Evolutionary conservation across 1,284 basidiomycete species (phyloP).

Genomic region (Rhodotorula mucilaginosa): DNA sequence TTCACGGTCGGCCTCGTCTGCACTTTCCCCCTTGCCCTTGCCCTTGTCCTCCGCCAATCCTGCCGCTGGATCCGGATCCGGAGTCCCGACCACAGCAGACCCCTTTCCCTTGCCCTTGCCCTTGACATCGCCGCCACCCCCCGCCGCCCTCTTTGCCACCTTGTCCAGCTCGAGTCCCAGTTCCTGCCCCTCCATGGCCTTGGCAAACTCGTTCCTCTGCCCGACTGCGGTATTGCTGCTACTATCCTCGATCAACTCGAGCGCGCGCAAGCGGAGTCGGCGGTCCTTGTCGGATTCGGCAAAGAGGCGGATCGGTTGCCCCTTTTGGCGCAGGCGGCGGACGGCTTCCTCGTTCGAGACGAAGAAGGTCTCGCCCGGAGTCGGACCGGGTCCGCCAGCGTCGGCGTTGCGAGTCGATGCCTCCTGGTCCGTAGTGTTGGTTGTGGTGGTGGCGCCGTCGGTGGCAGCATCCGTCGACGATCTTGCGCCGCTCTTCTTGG

Average conservation of each 20-base stretch:
- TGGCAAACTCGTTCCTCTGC: constrained; percentile 88
- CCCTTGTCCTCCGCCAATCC: constrained; percentile 33
- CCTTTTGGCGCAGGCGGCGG: constrained; percentile 80
- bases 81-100: constrained; percentile 49
- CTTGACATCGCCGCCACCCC: constrained; percentile 11
- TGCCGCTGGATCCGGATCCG: constrained; percentile 33
- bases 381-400: not conserved
- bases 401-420: too few species aligned
- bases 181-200: constrained; percentile 80
- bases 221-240: constrained; percentile 42
- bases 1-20: not conserved
- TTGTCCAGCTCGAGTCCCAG: constrained; percentile 61
- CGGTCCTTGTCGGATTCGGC: constrained; percentile 93
- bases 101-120: constrained; percentile 23
- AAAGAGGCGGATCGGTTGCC: constrained; percentile 91
- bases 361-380: constrained; percentile 60
- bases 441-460: not conserved
- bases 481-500: not conserved
- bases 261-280: constrained; percentile 78
- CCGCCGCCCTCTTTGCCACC: constrained; percentile 54
- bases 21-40: not conserved
- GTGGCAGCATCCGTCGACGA: not conserved
- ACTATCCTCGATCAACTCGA: constrained; percentile 83
- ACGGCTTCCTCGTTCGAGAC: constrained; percentile 91
- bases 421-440: too few species aligned